Base-by-base conservation (phyloP, 805 yeast species). In the Nakazawaea laoshanensis region DNA sequence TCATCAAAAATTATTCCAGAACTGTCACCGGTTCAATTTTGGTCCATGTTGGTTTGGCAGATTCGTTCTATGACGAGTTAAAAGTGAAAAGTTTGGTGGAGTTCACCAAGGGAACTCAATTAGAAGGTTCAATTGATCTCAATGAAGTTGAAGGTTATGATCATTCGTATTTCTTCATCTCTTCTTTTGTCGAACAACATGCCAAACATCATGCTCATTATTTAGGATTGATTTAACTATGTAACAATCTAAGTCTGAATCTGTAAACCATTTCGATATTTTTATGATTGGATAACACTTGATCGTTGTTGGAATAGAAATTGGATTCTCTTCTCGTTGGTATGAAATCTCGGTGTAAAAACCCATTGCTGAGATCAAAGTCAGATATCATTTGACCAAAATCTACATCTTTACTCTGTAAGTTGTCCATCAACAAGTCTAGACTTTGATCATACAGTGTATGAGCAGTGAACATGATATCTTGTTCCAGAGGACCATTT, bases 141-240 rank as follows among this genome's bases (percentile, higher is more conserved):
- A 59, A 73, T 19, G 47, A 74, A 22, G 94, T 72, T 13, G 87
- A 82, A 1, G 95, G 88, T 4, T 89, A 76, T 50, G 96, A 92
- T 49, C 98, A 89, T 52, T 79, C 88, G 30, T 89, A 88, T 63
- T 92, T 71, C 57, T 89, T 87, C 53, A 69, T 89, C 36, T 69
- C 88, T 33, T 58, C 84, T 0, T 88, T 87, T 55, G 80, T 80
- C 9, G 79, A 71, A 36, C 83, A 76, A 22, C 97, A 92, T 54
- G 84, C 95, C 23, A 74, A 70, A 39, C 89, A 79, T 54, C 96
- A 92, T 48, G 94, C 94, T 7, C 77, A 80, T 36, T 47, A 47
- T 27, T 42, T 55, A 21, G 60, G 59, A 14, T 42, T 55, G 33
- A 20, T 32, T 13, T 25, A 26, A 17, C 24, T 31, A 19, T 26